Evolutionary conservation across 192 early-diverging fungal species (phyloP).

Genomic region (Funneliformis geosporum): DNA sequence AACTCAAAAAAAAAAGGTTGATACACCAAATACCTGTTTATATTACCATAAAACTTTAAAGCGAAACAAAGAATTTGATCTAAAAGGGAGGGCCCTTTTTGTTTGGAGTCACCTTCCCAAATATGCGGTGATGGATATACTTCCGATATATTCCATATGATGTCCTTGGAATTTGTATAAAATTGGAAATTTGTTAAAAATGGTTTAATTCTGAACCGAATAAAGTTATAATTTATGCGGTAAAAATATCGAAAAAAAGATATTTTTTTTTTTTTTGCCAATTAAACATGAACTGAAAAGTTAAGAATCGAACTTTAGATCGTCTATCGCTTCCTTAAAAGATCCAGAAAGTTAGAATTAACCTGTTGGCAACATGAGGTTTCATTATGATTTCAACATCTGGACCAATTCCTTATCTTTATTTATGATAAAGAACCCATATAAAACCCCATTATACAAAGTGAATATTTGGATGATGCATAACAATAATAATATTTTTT

Average conservation of each 20-base stretch:
- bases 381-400: neutral
- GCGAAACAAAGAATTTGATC: neutral
- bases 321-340: neutral
- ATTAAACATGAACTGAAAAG: neutral
- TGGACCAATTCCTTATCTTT: no score
- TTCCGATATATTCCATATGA: neutral
- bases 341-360: neutral
- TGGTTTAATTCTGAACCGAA: no score
- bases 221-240: no score
- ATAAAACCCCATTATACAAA: no score
- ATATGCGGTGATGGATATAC: neutral
- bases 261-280: no score
- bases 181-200: no score
- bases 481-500: no score
- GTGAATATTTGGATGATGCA: no score
- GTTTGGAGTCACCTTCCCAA: constrained; percentile 9
- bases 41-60: no score
- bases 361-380: neutral
- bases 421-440: no score
- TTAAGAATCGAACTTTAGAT: neutral
- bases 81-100: neutral
- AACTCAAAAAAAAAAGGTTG: neutral
- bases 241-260: no score
- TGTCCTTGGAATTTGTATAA: no score
- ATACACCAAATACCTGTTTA: neutral